These are phyloP conservation scores for Rhodosporidiobolus odoratus DNA, from an alignment of 768 basidiomycete species.

Conservation along the genomic window DNA sequence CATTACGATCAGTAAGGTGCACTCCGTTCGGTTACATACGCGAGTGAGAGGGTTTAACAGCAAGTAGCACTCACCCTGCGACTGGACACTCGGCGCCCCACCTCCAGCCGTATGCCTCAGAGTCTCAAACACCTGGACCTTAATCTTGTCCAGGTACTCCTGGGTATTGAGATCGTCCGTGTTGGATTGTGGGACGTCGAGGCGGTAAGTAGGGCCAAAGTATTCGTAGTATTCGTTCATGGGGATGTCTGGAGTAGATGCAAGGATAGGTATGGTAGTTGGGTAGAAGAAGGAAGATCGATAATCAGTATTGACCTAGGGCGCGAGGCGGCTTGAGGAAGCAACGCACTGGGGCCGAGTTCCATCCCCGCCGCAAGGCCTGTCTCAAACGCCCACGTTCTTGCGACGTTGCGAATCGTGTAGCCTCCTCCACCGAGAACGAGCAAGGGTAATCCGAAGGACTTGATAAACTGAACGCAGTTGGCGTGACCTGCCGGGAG, in stretches of 20 bases:
- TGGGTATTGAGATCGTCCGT: conserved; percentile 90
- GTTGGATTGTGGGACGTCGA: conserved; percentile 90
- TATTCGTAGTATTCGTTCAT: conserved; percentile 99
- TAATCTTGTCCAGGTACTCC: conserved; percentile 88
- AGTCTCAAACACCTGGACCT: conserved; percentile 85
- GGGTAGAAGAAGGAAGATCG: not conserved
- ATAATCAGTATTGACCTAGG: not conserved
- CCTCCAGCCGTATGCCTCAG: conserved; percentile 63
- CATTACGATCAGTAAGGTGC: too few species aligned
- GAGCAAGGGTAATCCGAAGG: conserved; percentile 87
- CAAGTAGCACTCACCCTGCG: conserved; percentile 73
- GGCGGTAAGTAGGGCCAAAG: conserved; percentile 93
- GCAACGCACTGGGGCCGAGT: conserved; percentile 64
- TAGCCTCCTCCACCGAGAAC: conserved; percentile 96
- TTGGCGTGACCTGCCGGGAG: conserved; percentile 73
- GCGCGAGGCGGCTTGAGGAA: not conserved
- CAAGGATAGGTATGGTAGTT: not conserved
- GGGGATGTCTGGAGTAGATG: conserved; percentile 66
- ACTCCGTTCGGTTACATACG: too few species aligned
- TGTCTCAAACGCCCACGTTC: conserved; percentile 97
- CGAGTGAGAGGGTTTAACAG: too few species aligned
- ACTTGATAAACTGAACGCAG: conserved; percentile 94
- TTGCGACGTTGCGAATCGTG: conserved; percentile 94
- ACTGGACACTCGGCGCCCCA: conserved; percentile 87
- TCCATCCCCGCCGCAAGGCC: conserved; percentile 97